Evolutionary conservation across 1,284 basidiomycete genomes (phyloP).

Genomic region (Microbotryum lychnidis-dioicae): DNA sequence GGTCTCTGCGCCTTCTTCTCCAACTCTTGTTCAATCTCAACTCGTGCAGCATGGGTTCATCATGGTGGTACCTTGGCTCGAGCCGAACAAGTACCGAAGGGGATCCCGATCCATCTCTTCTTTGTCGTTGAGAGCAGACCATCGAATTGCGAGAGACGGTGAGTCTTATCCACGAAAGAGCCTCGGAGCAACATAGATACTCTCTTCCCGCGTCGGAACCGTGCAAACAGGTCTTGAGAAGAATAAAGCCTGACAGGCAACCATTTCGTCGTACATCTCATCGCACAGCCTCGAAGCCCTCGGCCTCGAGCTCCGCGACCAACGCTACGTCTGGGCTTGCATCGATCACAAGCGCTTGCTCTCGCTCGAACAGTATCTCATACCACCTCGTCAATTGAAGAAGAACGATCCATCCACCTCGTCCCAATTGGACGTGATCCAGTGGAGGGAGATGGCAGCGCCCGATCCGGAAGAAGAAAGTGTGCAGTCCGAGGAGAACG

Average conservation of each 20-base stretch:
- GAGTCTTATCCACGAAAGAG: not conserved
- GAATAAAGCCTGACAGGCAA: too few species aligned
- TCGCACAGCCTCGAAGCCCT: not conserved
- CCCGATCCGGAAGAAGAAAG: too few species aligned
- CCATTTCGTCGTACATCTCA: not conserved
- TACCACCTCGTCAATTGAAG: too few species aligned
- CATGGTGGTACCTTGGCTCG: conserved; percentile 3
- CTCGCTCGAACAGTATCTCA: too few species aligned
- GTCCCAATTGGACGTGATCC: too few species aligned
- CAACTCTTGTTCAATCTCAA: not conserved
- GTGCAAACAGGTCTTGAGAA: too few species aligned
- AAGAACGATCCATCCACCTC: too few species aligned
- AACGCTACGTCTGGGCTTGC: not conserved
- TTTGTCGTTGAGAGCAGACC: not conserved
- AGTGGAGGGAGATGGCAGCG: too few species aligned
- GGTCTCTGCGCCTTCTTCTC: conserved; percentile 7
- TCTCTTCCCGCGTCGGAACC: not conserved
- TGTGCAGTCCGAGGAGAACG: too few species aligned
- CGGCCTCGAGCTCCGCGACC: not conserved
- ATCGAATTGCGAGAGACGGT: not conserved
- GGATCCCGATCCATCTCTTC: not conserved
- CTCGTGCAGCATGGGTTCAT: not conserved
- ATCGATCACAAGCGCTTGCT: not conserved
- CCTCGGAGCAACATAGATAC: too few species aligned
- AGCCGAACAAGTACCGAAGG: too few species aligned